Percentiles rank a stretch among this genome's conserved stretches.
Conservation (phyloP, 345 rosid species). For the Sisymbrium irio region DNA sequence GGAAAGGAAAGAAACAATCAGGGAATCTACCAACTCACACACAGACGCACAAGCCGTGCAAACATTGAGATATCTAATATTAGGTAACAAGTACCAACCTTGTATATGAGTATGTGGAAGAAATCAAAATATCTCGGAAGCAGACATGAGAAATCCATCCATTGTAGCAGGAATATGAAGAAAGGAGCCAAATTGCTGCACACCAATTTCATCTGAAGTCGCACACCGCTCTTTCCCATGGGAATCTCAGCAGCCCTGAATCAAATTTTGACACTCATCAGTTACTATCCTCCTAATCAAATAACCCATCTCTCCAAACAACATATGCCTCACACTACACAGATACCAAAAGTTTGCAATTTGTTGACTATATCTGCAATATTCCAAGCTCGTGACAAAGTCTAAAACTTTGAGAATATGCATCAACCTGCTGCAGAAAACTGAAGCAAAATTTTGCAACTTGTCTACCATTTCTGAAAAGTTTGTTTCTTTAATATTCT, state of each 20-base stretch:
- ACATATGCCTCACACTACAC: neutral
- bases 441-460: neutral
- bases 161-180: conserved; percentile 68
- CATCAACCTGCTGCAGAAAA: neutral
- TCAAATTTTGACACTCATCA: conserved; percentile 3
- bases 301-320: neutral
- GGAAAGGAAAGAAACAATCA: conserved; percentile 5
- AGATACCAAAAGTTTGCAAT: neutral
- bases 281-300: neutral
- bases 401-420: neutral
- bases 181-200: conserved; percentile 84
- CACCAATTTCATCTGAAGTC: conserved; percentile 83
- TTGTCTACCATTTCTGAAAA: too few species aligned
- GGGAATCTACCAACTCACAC: conserved; percentile 3
- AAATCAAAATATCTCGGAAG: conserved; percentile 83
- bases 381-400: neutral
- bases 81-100: conserved; percentile 49
- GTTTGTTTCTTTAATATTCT: neutral
- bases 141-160: conserved; percentile 83
- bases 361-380: neutral
- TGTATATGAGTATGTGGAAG: conserved; percentile 79
- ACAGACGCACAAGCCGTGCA: neutral
- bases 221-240: conserved; percentile 65
- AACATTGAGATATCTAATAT: neutral
- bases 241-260: conserved; percentile 88